Conservation (phyloP, 331 rosid genomes). For the Rosa hybrid region DNA sequence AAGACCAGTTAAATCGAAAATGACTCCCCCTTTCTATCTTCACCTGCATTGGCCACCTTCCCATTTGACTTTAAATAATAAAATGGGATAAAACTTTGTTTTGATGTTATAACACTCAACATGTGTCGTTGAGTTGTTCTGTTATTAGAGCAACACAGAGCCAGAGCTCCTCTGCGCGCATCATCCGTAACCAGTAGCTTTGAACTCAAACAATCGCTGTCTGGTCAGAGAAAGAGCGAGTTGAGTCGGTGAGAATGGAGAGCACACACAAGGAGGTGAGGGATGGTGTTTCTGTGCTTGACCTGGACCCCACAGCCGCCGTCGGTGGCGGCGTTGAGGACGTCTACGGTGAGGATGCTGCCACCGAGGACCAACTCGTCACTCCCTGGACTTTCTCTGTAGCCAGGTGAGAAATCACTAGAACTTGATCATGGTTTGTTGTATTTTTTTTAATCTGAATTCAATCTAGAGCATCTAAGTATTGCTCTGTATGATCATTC, state of each 20-base stretch:
- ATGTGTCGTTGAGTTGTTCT: neutral
- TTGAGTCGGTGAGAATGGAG: conserved; percentile 45
- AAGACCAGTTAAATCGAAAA: neutral
- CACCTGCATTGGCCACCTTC: neutral
- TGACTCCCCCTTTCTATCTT: neutral
- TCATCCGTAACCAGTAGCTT: neutral
- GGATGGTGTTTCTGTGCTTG: conserved; percentile 68
- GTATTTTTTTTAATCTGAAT: neutral
- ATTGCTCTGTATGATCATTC: neutral
- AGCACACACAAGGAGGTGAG: conserved; percentile 57
- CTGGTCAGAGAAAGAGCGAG: neutral
- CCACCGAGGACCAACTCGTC: conserved; percentile 84
- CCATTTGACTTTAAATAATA: neutral
- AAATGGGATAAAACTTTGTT: neutral
- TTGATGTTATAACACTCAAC: neutral
- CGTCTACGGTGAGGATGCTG: conserved; percentile 83
- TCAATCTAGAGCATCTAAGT: neutral
- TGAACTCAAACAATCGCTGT: neutral
- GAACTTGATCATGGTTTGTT: neutral
- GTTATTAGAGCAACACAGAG: neutral
- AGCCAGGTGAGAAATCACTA: conserved; percentile 59
- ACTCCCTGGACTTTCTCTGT: conserved; percentile 96
- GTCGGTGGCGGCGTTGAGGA: conserved; percentile 88
- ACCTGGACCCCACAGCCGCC: conserved; percentile 67
- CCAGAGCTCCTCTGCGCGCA: neutral